Base-by-base conservation (phyloP, 768 basidiomycete species). In the Xerocomus brunneocitrinus region DNA sequence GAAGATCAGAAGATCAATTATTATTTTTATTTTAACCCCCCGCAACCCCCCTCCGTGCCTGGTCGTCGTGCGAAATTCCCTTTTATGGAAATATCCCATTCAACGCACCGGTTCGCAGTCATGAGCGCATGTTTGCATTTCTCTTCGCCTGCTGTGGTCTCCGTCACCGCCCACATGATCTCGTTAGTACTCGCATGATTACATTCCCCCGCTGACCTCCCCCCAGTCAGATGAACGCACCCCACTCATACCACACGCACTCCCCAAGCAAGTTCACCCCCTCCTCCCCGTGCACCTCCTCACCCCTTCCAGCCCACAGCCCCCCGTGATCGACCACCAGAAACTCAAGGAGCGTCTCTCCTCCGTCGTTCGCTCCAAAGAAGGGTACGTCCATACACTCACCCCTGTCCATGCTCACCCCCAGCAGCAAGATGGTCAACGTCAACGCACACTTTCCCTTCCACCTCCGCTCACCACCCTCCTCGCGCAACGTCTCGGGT, bases 391-490 rank as follows among this genome's bases (percentile, higher is more conserved):
- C 28, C 1, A 12, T 14, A 39, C 16, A 8, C 51, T 24, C 49
- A 16, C 40, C 38, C 32, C 32, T 16, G 1, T n/a, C n/a, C n/a
- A 40, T 28, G 27, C 49, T 6, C 32, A 30, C 50, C 47, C 13
- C 47, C 50, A 28, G 32, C 65, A 87, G 84, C 31, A 84, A 80
- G 76, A 86, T 87, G 85, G 84, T 87, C 58, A 85, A 85, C 52
- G 77, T 87, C 13, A 77, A 77, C 51, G 78, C 81, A 2, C 76
- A 74, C 24, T 72, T 80, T 27, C 84, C 84, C 0, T 86, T 87
- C 69, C 80, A 82, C 61, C 72, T 85, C 8, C 78, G 13, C 31
- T 1, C 45, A 44, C 30, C 30, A 62, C 57, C 58, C 2, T 66
- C 67, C 49, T 64, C 67, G 27, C 70, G 71, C 42, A 70, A 71